Conservation (phyloP, 2,329 filamentous ascomycete genomes). For the Hypoxylon sp. region DNA sequence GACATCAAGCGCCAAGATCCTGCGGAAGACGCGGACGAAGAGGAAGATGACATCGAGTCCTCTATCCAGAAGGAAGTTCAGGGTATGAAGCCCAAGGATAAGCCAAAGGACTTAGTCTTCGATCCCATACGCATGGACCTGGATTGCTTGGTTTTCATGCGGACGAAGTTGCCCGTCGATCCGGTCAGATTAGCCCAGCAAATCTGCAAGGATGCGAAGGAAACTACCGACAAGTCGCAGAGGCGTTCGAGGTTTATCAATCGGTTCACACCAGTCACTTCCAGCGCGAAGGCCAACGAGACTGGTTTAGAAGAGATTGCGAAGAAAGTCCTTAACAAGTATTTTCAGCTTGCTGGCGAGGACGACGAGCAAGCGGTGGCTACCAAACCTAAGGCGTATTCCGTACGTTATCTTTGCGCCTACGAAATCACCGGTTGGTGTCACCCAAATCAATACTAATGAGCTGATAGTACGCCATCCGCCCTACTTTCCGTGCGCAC, state of each 20-base stretch:
- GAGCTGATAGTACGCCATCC: slow-evolving; percentile 78
- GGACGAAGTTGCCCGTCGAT: slow-evolving; percentile 62
- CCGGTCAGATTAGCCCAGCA: slow-evolving; percentile 62
- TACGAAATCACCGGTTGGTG: no score
- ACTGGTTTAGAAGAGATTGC: slow-evolving; percentile 73
- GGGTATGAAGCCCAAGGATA: slow-evolving; percentile 60
- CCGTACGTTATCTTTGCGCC: slow-evolving; percentile 51
- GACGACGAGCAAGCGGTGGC: slow-evolving; percentile 31
- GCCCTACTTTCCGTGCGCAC: slow-evolving; percentile 79
- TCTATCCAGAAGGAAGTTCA: slow-evolving; percentile 77
- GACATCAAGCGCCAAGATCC: slow-evolving; percentile 53
- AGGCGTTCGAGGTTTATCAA: slow-evolving; percentile 67
- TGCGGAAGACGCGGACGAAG: slow-evolving; percentile 51
- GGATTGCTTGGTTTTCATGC: slow-evolving; percentile 72
- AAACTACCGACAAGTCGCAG: slow-evolving; percentile 51
- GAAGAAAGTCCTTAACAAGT: slow-evolving; percentile 66
- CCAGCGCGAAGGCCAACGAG: slow-evolving; percentile 70
- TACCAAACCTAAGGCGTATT: slow-evolving; percentile 40
- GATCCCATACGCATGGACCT: slow-evolving; percentile 62
- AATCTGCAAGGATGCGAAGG: slow-evolving; percentile 64
- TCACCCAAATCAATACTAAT: no score
- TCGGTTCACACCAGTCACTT: slow-evolving; percentile 61
- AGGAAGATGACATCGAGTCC: slow-evolving; percentile 73
- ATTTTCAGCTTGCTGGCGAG: slow-evolving; percentile 62
- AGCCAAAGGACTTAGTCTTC: slow-evolving; percentile 58